phyloP scores from a whole-genome alignment of 2,329 filamentous ascomycete species.

The Pseudogymnoascus sp. region DNA sequence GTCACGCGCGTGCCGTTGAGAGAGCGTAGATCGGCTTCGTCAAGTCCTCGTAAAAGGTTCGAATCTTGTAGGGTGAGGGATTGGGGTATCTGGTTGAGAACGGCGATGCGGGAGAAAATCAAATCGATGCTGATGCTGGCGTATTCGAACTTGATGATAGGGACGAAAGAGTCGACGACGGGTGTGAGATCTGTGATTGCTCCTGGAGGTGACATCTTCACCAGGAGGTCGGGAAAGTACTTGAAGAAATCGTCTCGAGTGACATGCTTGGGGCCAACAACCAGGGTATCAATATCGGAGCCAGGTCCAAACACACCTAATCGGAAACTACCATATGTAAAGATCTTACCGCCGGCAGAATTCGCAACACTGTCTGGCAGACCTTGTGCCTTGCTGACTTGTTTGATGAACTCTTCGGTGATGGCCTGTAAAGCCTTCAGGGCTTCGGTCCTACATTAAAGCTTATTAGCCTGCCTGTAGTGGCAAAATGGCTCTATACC shows the following conservation, averaged over 20 bases:
- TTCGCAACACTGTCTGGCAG: constrained; percentile 72
- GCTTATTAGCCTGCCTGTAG: constrained; percentile 16
- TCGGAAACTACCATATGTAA: constrained; percentile 92
- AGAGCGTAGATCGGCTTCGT: constrained; percentile 79
- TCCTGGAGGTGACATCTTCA: constrained; percentile 67
- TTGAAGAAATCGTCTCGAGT: constrained; percentile 86
- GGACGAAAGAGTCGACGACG: constrained; percentile 86
- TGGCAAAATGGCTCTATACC: background rate
- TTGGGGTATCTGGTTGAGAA: constrained; percentile 62
- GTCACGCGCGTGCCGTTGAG: constrained; percentile 93
- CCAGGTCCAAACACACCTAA: constrained; percentile 90
- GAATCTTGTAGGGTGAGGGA: constrained; percentile 75
- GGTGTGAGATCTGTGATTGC: constrained; percentile 77
- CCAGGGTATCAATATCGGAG: constrained; percentile 95
- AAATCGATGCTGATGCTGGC: constrained; percentile 89
- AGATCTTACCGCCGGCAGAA: constrained; percentile 83
- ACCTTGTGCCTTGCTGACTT: constrained; percentile 51
- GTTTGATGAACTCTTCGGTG: constrained; percentile 78
- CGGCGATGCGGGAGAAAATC: constrained; percentile 72
- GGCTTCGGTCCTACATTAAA: constrained; percentile 49
- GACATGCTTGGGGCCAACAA: constrained; percentile 86
- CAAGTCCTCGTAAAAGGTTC: constrained; percentile 73
- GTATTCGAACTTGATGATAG: constrained; percentile 95
- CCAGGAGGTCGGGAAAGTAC: constrained; percentile 72
- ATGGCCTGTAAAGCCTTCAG: constrained; percentile 71